Percentiles rank a stretch among this genome's conserved stretches.
Evolutionary conservation across 2,329 filamentous ascomycete genomes (phyloP).

Genomic region (Sporothrix pseudoabietina): DNA sequence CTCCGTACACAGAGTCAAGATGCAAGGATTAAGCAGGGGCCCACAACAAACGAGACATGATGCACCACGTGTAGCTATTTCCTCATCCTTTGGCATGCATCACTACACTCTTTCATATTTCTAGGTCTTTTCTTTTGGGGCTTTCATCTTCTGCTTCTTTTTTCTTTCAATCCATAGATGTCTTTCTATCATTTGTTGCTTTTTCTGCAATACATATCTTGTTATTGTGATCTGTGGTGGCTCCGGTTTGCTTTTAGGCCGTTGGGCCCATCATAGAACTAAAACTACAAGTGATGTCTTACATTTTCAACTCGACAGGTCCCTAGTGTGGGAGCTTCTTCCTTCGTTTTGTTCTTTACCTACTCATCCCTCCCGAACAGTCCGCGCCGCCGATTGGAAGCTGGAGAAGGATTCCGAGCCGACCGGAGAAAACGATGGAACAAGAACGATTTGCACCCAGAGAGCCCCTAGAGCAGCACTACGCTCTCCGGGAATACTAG

Average conservation of each 20-base stretch:
- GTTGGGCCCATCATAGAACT: neutral
- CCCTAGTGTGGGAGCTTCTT: neutral
- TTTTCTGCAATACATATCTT: neutral
- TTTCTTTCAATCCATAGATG: neutral
- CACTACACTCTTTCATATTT: too few species aligned
- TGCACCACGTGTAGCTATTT: too few species aligned
- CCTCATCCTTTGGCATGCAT: too few species aligned
- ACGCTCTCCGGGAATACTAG: neutral
- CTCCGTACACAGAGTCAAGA: too few species aligned
- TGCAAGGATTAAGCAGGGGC: too few species aligned
- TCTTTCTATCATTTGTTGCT: neutral
- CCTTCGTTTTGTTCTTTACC: neutral
- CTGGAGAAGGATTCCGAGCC: neutral
- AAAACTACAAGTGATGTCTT: neutral
- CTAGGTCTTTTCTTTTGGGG: too few species aligned
- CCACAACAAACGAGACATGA: too few species aligned
- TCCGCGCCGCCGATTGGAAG: neutral
- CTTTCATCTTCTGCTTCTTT: neutral
- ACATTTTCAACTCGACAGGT: neutral
- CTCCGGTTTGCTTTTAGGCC: too few species aligned
- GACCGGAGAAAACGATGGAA: neutral
- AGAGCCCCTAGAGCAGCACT: neutral
- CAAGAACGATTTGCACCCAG: neutral
- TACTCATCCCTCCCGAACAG: neutral
- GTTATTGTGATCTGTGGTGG: too few species aligned